A percentile compares a stretch with the other conserved stretches of the same genome.
phyloP scores from a whole-genome alignment of 345 rosid species.

The Tarenaya hassleriana region DNA sequence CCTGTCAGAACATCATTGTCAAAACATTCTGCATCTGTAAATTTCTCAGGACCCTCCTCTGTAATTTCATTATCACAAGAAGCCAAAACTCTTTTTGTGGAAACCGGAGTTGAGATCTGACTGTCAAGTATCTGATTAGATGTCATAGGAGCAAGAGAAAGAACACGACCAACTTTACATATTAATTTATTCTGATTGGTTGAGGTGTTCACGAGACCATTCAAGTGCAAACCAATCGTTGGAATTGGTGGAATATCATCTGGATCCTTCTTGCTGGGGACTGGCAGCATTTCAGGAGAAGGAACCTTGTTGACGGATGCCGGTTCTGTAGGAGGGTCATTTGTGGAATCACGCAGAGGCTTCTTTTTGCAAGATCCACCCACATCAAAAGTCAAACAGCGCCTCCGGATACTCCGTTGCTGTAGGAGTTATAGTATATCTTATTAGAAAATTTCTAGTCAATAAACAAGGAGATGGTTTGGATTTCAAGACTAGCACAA shows the following conservation, averaged over 20 bases:
- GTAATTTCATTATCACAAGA: slow-evolving; percentile 23
- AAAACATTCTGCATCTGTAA: slow-evolving; percentile 20
- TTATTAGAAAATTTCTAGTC: slow-evolving; percentile 7
- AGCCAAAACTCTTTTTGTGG: slow-evolving; percentile 30
- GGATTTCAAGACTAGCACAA: background rate
- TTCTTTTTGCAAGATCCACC: slow-evolving; percentile 36
- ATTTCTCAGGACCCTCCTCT: slow-evolving; percentile 31
- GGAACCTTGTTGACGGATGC: slow-evolving; percentile 27
- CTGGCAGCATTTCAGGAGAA: slow-evolving; percentile 16
- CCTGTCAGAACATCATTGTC: slow-evolving; percentile 29
- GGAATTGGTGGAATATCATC: slow-evolving; percentile 17
- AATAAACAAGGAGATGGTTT: background rate
- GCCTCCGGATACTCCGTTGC: slow-evolving; percentile 48
- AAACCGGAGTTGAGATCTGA: slow-evolving; percentile 22
- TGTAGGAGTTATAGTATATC: slow-evolving; percentile 20
- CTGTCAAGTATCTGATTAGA: slow-evolving; percentile 15
- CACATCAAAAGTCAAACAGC: slow-evolving; percentile 53
- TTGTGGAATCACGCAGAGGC: slow-evolving; percentile 24
- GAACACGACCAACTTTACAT: slow-evolving; percentile 20
- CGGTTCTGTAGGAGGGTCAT: slow-evolving; percentile 20
- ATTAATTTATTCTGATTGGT: slow-evolving; percentile 25
- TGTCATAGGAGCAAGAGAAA: slow-evolving; percentile 18
- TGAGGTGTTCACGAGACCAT: slow-evolving; percentile 37
- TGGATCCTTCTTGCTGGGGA: slow-evolving; percentile 19
- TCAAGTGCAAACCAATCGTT: slow-evolving; percentile 54